Base-by-base conservation (phyloP, 2,329 filamentous ascomycete species). In the Cladobotryum mycophilum region DNA sequence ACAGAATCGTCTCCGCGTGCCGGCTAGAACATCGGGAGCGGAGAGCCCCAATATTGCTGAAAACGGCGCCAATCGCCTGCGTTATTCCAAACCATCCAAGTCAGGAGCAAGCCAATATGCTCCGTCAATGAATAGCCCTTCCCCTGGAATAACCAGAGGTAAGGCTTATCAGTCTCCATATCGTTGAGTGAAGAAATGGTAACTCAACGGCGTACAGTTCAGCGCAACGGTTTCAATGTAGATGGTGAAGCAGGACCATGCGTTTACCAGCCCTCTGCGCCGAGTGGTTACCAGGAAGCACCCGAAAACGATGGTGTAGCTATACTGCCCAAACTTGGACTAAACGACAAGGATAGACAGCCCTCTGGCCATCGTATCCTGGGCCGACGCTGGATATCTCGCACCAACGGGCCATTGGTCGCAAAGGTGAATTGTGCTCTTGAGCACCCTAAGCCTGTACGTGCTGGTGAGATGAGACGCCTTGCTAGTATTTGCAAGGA, bases 371-470 rank as follows among this genome's bases (percentile, higher is more conserved):
- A 55, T 37, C 52, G 53, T 20, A 41, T 48, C 18, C 37, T 50
- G 8, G 51, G 53, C 8, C 56, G 55, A 38, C 56, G 57, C 9
- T 54, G 52, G 42, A 48, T 59, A 14, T 59, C 60, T 17, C 56
- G 57, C 15, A 57, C 58, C 40, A 54, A 53, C 12, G 53, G 50
- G 1, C 53, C 59, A 2, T 47, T 66, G 1, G 41, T 68, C 17
- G 60, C 64, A 8, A 62, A 58, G 40, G 58, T 53, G 12, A 51
- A 56, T n/a, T 69, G 66, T 18, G 45, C 51, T 1, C 54, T 69
- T 14, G 59, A 67, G 42, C 62, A 67, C 45, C 65, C 66, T 2
- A 57, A 53, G 30, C 66, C 66, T 2, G 53, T 68, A 5, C 56
- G 61, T 48, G 61, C 56, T 4, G 60, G 55, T 8, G 64, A 68